These are phyloP conservation scores for Amanita jacksonii DNA, from an alignment of 768 basidiomycete species.

Conservation along the genomic window DNA sequence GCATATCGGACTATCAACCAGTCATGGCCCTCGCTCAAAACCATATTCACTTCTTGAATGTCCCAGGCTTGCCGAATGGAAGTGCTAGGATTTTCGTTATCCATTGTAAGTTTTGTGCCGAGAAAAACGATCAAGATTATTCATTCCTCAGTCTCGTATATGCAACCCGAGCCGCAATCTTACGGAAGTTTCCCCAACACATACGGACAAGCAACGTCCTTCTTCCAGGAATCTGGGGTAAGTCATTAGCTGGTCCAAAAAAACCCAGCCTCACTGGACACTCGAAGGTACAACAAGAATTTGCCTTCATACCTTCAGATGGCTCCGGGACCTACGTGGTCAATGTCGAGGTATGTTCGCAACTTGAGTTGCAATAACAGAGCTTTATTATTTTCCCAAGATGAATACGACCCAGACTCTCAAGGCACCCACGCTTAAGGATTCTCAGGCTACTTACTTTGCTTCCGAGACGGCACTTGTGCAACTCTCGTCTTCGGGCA, in stretches of 20 bases:
- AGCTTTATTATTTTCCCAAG: slow-evolving; percentile 19
- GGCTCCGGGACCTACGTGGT: slow-evolving; percentile 62
- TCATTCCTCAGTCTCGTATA: slow-evolving; percentile 42
- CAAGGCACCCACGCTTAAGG: slow-evolving; percentile 50
- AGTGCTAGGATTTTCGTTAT: slow-evolving; percentile 63
- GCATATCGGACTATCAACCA: slow-evolving; percentile 38
- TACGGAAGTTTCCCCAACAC: slow-evolving; percentile 63
- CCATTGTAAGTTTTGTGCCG: slow-evolving; percentile 43
- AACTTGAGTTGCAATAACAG: neutral
- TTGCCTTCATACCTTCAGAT: slow-evolving; percentile 71
- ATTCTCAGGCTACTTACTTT: slow-evolving; percentile 52
- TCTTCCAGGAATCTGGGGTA: slow-evolving; percentile 51
- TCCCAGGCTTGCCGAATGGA: slow-evolving; percentile 47
- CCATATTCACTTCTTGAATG: slow-evolving; percentile 63
- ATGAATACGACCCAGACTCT: slow-evolving; percentile 56
- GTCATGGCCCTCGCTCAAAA: slow-evolving; percentile 67
- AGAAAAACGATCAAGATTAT: no score
- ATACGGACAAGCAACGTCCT: slow-evolving; percentile 60
- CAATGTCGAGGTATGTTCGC: slow-evolving; percentile 46
- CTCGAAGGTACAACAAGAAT: slow-evolving; percentile 54
- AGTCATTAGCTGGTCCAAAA: slow-evolving; percentile 13
- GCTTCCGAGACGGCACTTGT: slow-evolving; percentile 53
- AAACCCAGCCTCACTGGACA: neutral
- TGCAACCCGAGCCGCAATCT: slow-evolving; percentile 54
- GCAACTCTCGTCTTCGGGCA: slow-evolving; percentile 55